phyloP scores from a whole-genome alignment of 495 filamentous ascomycete species.

The Annulohypoxylon bovei region DNA sequence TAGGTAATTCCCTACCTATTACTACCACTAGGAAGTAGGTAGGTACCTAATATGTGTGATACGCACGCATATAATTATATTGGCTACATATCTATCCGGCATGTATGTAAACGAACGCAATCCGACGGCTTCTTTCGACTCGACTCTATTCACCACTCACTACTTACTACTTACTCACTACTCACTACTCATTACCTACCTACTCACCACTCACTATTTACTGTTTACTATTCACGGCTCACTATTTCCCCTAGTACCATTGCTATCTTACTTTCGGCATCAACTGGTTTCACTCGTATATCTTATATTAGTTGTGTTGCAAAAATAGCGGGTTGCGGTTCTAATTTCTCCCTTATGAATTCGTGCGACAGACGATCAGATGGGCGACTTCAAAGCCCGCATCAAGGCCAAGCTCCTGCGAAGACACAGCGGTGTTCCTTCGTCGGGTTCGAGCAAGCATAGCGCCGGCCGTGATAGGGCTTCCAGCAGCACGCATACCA shows the following conservation, averaged over 20 bases:
- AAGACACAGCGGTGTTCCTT: constrained; percentile 53
- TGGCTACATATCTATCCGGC: constrained; percentile 24
- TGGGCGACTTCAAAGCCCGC: constrained; percentile 59
- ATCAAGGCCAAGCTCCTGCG: constrained; percentile 60
- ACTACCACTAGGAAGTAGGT: not conserved
- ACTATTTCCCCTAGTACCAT: not conserved
- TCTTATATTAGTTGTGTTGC: not conserved
- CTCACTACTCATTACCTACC: not conserved
- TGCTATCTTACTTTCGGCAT: not conserved
- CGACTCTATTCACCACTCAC: not conserved
- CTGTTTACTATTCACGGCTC: not conserved
- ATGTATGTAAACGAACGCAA: constrained; percentile 31
- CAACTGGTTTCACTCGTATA: not conserved
- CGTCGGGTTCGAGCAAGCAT: constrained; percentile 48
- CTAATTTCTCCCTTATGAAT: constrained; percentile 19
- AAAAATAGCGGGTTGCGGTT: not conserved
- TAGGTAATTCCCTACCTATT: not conserved
- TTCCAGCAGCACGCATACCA: constrained; percentile 43
- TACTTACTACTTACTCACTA: not conserved
- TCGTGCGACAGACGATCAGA: constrained; percentile 27
- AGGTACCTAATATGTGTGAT: constrained; percentile 14
- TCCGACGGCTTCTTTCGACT: constrained; percentile 11
- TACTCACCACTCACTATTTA: not conserved
- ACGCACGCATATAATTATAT: constrained; percentile 32
- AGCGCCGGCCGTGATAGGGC: constrained; percentile 35